phyloP scores from a whole-genome alignment of 768 basidiomycete genomes.

The Trametes punicea region DNA sequence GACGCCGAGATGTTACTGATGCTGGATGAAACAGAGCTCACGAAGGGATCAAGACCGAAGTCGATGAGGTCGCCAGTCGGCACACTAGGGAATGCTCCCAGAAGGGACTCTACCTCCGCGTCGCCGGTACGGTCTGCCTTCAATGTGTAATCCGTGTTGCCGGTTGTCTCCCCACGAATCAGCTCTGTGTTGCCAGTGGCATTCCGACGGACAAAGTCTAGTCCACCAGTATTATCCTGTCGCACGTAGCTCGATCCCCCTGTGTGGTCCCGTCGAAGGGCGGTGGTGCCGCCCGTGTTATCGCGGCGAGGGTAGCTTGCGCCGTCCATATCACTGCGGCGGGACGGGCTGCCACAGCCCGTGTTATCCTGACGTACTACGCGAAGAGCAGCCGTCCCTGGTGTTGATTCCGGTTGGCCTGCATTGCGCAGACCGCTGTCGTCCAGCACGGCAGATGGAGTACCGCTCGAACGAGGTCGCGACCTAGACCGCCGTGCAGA shows the following conservation, averaged over 20 bases:
- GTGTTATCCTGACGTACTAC: conserved; percentile 9
- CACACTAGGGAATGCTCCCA: conserved; percentile 13
- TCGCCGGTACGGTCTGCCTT: conserved; percentile 24
- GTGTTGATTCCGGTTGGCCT: background rate
- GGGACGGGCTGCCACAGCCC: background rate
- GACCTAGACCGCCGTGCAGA: conserved; percentile 14
- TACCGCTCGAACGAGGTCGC: conserved; percentile 12
- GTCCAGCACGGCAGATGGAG: background rate
- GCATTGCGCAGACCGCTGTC: background rate
- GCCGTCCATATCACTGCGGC: conserved; percentile 2
- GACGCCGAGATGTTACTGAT: conserved; percentile 19
- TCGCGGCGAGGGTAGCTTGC: background rate
- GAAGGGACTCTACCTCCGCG: conserved; percentile 25
- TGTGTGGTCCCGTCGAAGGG: background rate
- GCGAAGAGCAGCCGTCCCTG: background rate
- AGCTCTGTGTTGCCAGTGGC: conserved; percentile 2
- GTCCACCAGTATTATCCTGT: conserved; percentile 4
- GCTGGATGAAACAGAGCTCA: conserved; percentile 10
- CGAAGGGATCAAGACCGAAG: conserved; percentile 12
- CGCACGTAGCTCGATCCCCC: conserved; percentile 1
- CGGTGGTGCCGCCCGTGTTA: background rate
- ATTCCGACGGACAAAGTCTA: conserved; percentile 1
- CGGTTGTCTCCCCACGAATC: conserved; percentile 3
- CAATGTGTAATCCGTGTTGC: conserved; percentile 15
- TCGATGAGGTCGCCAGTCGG: conserved; percentile 26